phyloP scores from a whole-genome alignment of 208 protist species.

The Wallacemonas collosoma region DNA sequence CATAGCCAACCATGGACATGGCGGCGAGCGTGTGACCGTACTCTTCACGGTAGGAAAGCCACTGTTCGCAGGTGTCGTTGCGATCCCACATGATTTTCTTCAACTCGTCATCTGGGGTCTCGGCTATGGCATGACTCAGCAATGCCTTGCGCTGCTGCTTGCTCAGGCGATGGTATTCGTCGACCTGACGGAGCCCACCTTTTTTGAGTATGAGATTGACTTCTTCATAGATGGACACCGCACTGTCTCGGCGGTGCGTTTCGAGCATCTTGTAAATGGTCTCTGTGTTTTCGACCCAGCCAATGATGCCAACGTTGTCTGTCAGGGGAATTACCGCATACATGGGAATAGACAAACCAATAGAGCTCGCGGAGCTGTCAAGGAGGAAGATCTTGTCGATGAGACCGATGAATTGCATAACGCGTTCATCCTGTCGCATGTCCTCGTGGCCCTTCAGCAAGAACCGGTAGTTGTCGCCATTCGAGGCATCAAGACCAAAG shows the following conservation, averaged over 20 bases:
- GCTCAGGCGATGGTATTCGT: constrained; percentile 82
- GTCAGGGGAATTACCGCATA: constrained; percentile 99
- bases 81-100: constrained; percentile 97
- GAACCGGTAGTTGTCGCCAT: constrained; percentile 97
- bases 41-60: constrained; percentile 97
- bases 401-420: constrained; percentile 99
- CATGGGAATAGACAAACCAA: constrained; percentile 93
- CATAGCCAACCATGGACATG: constrained; percentile 99
- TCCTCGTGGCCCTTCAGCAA: constrained; percentile 99
- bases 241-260: constrained; percentile 63
- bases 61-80: constrained; percentile 97
- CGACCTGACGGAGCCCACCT: constrained; percentile 65
- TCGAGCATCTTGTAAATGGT: constrained; percentile 94
- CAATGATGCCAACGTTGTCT: constrained; percentile 99
- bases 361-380: constrained; percentile 80
- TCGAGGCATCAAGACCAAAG: constrained; percentile 95
- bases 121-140: constrained; percentile 93
- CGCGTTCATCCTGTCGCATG: constrained; percentile 99
- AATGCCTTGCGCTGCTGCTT: constrained; percentile 84
- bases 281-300: constrained; percentile 98
- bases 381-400: constrained; percentile 98
- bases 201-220: constrained; percentile 81
- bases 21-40: constrained; percentile 99
- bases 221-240: constrained; percentile 87
- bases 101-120: constrained; percentile 96